phyloP scores from a whole-genome alignment of 2,329 filamentous ascomycete genomes.

The Arthrobotrys iridis region DNA sequence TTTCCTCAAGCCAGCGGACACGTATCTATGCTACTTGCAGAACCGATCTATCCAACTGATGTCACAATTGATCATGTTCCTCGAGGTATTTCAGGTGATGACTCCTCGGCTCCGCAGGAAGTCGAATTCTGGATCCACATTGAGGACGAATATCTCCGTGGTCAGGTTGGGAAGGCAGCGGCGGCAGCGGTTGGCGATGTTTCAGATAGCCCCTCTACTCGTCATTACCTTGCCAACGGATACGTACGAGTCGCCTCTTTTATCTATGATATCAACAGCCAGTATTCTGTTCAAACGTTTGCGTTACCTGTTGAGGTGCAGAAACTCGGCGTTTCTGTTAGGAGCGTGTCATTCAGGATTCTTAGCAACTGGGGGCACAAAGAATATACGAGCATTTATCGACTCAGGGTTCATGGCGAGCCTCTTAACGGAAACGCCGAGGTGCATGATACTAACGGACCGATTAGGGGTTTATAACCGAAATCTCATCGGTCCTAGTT shows the following conservation, averaged over 20 bases:
- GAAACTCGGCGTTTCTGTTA: slow-evolving; percentile 65
- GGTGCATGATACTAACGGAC: not conserved
- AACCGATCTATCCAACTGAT: slow-evolving; percentile 72
- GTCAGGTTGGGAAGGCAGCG: slow-evolving; percentile 62
- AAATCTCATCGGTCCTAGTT: not conserved
- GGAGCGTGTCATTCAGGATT: slow-evolving; percentile 68
- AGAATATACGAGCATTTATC: slow-evolving; percentile 74
- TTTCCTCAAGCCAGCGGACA: slow-evolving; percentile 69
- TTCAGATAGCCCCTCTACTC: slow-evolving; percentile 46
- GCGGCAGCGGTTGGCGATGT: slow-evolving; percentile 59
- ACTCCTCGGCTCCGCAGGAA: slow-evolving; percentile 71
- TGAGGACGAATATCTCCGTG: slow-evolving; percentile 63
- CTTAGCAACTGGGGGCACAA: slow-evolving; percentile 69
- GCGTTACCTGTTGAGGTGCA: slow-evolving; percentile 66
- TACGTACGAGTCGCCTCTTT: slow-evolving; percentile 71
- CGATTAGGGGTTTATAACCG: not conserved
- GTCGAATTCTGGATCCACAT: slow-evolving; percentile 77
- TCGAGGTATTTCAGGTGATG: slow-evolving; percentile 70
- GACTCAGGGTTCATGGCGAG: slow-evolving; percentile 69
- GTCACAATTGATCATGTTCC: slow-evolving; percentile 78
- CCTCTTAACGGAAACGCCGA: not conserved
- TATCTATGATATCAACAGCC: slow-evolving; percentile 66
- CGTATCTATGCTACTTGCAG: slow-evolving; percentile 72
- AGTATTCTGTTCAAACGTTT: slow-evolving; percentile 66
- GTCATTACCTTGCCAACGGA: slow-evolving; percentile 59